Evolutionary conservation across 78 protist species (phyloP).

Genomic region (Polysphondylium violaceum): DNA sequence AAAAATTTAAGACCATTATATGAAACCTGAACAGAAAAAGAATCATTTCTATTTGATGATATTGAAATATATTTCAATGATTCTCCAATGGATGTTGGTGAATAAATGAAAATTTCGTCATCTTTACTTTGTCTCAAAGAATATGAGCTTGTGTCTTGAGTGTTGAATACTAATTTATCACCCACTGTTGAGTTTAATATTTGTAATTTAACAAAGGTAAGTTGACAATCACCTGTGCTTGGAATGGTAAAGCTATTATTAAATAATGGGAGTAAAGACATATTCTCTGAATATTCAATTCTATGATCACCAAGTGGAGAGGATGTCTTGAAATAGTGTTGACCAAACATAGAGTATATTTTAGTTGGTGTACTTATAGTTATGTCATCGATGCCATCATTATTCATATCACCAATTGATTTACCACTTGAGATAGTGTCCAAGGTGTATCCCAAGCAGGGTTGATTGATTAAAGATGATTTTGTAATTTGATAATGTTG

Average conservation of each 20-base stretch:
- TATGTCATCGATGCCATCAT: conserved; percentile 2
- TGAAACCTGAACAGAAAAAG: too few relatives aligned
- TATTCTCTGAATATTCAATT: neutral
- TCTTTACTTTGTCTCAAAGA: neutral
- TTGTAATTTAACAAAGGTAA: neutral
- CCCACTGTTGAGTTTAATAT: neutral
- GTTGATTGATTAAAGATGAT: too few relatives aligned
- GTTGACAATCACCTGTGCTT: neutral
- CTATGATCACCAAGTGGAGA: neutral
- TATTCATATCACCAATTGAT: neutral
- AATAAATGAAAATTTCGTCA: neutral
- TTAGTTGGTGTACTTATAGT: neutral
- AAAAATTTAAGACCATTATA: too few relatives aligned
- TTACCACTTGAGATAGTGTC: neutral
- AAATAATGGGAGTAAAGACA: neutral
- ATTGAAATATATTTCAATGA: neutral
- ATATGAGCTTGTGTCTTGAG: neutral
- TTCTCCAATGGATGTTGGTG: neutral
- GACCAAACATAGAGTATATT: neutral
- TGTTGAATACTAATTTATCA: neutral
- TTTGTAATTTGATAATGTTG: too few relatives aligned
- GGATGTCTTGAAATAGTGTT: neutral
- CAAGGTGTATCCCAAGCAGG: neutral
- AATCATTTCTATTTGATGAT: too few relatives aligned
- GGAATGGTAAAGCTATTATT: neutral